Evolutionary conservation across 192 early-diverging fungal species (phyloP), one percentile per base, ranked within the genome.

Genomic region (Coemansia sp.): DNA sequence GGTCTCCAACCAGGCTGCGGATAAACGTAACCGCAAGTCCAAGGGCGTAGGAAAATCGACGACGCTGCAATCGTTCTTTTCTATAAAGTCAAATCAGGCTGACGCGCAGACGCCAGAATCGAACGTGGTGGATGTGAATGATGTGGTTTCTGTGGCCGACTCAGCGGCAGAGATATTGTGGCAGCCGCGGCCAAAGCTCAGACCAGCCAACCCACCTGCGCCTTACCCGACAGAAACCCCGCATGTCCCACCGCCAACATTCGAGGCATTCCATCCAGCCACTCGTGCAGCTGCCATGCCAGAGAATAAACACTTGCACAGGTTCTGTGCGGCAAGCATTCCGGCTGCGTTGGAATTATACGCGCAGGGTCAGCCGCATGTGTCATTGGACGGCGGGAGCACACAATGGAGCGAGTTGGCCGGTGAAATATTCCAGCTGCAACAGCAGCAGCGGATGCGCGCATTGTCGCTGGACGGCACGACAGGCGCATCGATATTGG

Each of bases 11-110:
- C 10, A 32, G 35, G 32, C 22, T 15, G 52, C 35, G 0, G 73
- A 67, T 32, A 66, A 64, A 45, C 68, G 67, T 22, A 65, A 51
- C 5, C 67, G 73, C 14, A 63, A 58, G 57, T 27, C 64, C 8
- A 70, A 69, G 39, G 39, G 19, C 29, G 10, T 43, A n/a, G 25
- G 48, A 24, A 55, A 14, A 24, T 23, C 21, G 11, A 41, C 70
- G 19, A 73, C 63, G 29, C 63, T 79, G 22, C 76, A 79, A 54
- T 67, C 76, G 21, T 79, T 79, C 52, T 79, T 79, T 43, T 39
- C 60, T 1, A 62, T 67, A 4, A 76, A 62, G 8, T 19, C 62
- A 15, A 24, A 6, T 22, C 53, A 22, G 0, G 12, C 24, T 5
- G 53, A 29, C 23, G 50, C n/a, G 2, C 59, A 66, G 2, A 2